Evolutionary conservation across 345 rosid genomes (phyloP), one percentile per base, ranked within the genome.

Genomic region (Eucalyptus leucophloia): DNA sequence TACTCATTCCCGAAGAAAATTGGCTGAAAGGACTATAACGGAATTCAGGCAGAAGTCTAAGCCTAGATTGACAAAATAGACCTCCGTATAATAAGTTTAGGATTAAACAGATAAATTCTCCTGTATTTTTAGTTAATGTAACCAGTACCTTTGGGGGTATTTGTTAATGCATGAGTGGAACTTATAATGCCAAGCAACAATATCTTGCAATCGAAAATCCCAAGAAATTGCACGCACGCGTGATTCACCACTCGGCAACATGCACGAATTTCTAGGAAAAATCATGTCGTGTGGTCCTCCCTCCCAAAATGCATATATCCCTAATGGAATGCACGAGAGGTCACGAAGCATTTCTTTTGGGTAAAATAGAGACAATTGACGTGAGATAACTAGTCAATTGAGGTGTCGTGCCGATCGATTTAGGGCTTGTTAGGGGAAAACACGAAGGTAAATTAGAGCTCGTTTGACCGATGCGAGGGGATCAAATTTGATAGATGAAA

Each of bases 41-140:
- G 2, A 56, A 56, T 56, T 24, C 7, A 9, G 0, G 13, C 1
- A 24, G 0, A 56, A 1, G 13, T 56, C 3, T 10, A 24, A 24
- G 13, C 1, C 14, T 56, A 56, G 13, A 8, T 56, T 56, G 30
- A 23, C 0, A 4, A 56, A 56, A 56, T 56, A 23, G 30, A 24
- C 3, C 24, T 56, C 30, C 30, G 3, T 2, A 56, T 23, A 56
- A 24, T 56, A 56, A 23, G 13, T 56, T 56, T 24, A 56, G 7
- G 28, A 56, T 21, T 56, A 23, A 56, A 56, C 0, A 0, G 6
- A 9, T 10, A 10, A 56, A 2, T 24, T 56, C 0, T 26, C 62
- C 4, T 1, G 2, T 2, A 56, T 5, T 9, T 23, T 56, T 56
- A 24, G 14, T 56, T 56, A 21, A 21, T 37, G 42, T 40, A 21